These are phyloP conservation scores for Solanum piurae DNA, from an alignment of 257 asterid genomes.

Conservation along the genomic window DNA sequence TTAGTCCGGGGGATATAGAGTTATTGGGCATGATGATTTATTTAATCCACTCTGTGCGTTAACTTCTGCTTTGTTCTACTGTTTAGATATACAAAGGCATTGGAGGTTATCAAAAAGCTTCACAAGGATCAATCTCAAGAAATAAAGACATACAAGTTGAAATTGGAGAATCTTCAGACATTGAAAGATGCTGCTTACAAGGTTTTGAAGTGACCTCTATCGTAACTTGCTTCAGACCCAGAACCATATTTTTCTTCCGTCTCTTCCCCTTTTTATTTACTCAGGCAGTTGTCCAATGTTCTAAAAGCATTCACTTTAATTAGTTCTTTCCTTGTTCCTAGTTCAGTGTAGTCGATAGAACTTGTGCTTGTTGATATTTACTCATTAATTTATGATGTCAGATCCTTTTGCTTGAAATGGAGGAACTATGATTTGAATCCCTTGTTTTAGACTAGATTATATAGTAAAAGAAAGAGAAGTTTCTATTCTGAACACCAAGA, in stretches of 20 bases:
- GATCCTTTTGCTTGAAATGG: background rate
- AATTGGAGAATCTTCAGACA: conserved; percentile 86
- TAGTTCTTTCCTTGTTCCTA: background rate
- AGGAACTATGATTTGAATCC: background rate
- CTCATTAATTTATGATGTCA: background rate
- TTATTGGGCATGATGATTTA: background rate
- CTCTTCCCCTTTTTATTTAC: background rate
- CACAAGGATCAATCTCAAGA: conserved; percentile 97
- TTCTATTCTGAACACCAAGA: background rate
- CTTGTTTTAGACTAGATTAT: background rate
- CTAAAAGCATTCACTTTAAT: background rate
- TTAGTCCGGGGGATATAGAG: background rate
- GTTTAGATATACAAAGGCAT: conserved; percentile 87
- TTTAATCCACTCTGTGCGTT: background rate
- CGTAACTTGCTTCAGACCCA: background rate
- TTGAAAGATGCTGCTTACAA: conserved; percentile 88
- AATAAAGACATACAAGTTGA: conserved; percentile 78
- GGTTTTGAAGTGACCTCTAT: conserved; percentile 28
- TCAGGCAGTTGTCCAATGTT: background rate
- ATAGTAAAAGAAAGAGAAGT: background rate
- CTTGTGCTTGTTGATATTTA: background rate
- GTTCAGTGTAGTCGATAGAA: background rate
- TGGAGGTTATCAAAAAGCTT: conserved; percentile 94
- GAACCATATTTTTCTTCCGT: background rate
- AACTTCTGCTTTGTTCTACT: conserved; percentile 4